These are phyloP conservation scores for Tulasnella sp. DNA, from an alignment of 768 basidiomycete genomes.

Conservation along the genomic window DNA sequence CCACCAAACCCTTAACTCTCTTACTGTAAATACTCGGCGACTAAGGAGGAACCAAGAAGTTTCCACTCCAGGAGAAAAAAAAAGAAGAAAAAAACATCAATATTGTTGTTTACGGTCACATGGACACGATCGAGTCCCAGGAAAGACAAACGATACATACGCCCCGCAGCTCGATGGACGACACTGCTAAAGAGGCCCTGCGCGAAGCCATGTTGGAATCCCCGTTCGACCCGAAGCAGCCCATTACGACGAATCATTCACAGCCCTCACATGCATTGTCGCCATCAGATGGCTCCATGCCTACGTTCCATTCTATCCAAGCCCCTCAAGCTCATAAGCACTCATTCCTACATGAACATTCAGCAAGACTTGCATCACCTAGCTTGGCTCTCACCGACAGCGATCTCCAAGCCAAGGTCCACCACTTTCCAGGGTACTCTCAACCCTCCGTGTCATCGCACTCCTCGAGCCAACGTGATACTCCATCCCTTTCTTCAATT, in stretches of 20 bases:
- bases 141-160: neutral
- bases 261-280: neutral
- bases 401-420: slow-evolving; percentile 33
- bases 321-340: slow-evolving; percentile 14
- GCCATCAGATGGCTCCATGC: slow-evolving; percentile 3
- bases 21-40: neutral
- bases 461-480: neutral
- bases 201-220: slow-evolving; percentile 28
- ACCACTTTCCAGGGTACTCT: slow-evolving; percentile 32
- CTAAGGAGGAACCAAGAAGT: neutral
- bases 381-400: slow-evolving; percentile 54
- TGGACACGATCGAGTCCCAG: neutral
- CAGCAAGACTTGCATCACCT: slow-evolving; percentile 60
- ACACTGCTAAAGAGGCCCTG: slow-evolving; percentile 4
- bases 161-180: neutral
- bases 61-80: neutral
- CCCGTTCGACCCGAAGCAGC: slow-evolving; percentile 25
- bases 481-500: slow-evolving; percentile 46
- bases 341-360: slow-evolving; percentile 42
- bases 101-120: neutral
- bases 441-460: slow-evolving; percentile 37
- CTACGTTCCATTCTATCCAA: neutral
- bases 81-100: neutral
- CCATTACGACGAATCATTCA: neutral
- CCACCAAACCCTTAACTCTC: neutral